A percentile compares a stretch with the other conserved stretches of the same genome.
Conservation (phyloP, 192 early-diverging fungal species). For the Entomortierella beljakovae region DNA sequence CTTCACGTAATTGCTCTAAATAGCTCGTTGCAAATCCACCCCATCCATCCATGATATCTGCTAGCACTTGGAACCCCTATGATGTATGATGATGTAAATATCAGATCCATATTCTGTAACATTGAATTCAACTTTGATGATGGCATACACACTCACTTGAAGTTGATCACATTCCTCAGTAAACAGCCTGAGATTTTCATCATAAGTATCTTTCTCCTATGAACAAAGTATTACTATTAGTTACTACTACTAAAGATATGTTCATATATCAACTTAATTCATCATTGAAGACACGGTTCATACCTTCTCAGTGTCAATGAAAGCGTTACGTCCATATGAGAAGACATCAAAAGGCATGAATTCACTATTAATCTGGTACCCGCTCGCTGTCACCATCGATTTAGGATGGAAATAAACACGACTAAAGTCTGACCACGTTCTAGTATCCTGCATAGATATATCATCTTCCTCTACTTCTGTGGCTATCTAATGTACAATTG, state of each 20-base stretch:
- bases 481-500: too few species aligned
- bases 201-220: conserved; percentile 64
- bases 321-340: conserved; percentile 60
- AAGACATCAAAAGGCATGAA: conserved; percentile 67
- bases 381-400: conserved; percentile 56
- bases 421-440: conserved; percentile 87
- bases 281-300: not conserved
- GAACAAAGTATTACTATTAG: not conserved
- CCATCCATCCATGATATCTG: conserved; percentile 72
- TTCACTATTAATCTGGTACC: conserved; percentile 57
- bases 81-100: not conserved
- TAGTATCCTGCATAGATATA: conserved; percentile 63
- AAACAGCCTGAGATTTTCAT: conserved; percentile 64
- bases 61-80: conserved; percentile 80
- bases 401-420: conserved; percentile 81
- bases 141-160: conserved; percentile 37
- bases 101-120: not conserved
- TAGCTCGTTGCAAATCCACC: conserved; percentile 74
- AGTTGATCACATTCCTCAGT: conserved; percentile 68
- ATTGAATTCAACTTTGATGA: not conserved
- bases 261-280: not conserved
- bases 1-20: conserved; percentile 71
- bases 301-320: conserved; percentile 63
- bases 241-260: too few species aligned
- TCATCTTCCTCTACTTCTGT: conserved; percentile 54